These are phyloP conservation scores for Polygonum maritimum DNA, from an alignment of 148 eudicot species.

Conservation along the genomic window DNA sequence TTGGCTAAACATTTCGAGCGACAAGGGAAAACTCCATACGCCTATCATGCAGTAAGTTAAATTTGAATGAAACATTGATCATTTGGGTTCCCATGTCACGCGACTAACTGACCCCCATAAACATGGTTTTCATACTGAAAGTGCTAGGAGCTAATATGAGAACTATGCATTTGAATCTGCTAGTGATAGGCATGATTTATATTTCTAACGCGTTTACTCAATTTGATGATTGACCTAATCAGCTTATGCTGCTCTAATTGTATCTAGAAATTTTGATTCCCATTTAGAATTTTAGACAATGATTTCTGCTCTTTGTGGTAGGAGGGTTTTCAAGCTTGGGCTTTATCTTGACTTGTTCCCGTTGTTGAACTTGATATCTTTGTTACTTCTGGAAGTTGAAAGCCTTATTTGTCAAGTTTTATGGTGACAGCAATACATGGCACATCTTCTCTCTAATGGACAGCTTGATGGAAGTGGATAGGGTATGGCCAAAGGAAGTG, in stretches of 20 bases:
- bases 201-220: background rate
- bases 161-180: background rate
- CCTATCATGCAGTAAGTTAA: conserved; percentile 80
- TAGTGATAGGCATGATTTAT: background rate
- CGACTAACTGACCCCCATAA: background rate
- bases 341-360: background rate
- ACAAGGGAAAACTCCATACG: conserved; percentile 93
- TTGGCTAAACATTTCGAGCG: conserved; percentile 92
- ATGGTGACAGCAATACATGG: conserved; percentile 68
- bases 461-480: conserved; percentile 87
- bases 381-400: background rate
- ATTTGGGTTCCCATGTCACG: background rate
- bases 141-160: background rate
- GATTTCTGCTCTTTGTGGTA: too few species aligned
- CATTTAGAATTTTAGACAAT: too few species aligned
- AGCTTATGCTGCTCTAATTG: background rate
- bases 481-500: background rate
- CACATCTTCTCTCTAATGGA: conserved; percentile 71
- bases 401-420: background rate
- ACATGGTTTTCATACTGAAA: background rate
- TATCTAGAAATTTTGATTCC: background rate
- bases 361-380: background rate
- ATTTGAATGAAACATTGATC: background rate
- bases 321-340: background rate
- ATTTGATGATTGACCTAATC: background rate